These are phyloP conservation scores for Dactylellina sp. DNA, from an alignment of 2,329 filamentous ascomycete genomes.

Conservation along the genomic window DNA sequence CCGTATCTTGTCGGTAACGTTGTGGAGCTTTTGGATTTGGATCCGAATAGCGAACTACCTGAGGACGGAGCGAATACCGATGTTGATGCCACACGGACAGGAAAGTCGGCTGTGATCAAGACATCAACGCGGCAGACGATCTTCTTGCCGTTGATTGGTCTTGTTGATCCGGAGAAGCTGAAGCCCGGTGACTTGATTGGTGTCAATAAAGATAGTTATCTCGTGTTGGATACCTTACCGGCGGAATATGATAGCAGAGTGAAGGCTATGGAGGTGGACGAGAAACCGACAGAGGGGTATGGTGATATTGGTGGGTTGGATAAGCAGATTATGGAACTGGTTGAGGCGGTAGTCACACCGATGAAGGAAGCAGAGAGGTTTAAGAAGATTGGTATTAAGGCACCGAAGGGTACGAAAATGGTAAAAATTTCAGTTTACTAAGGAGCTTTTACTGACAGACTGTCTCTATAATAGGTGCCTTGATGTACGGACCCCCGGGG, in stretches of 20 bases:
- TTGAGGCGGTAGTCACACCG: constrained; percentile 98
- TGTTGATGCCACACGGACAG: constrained; percentile 92
- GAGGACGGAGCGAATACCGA: constrained; percentile 99
- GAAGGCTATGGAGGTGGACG: constrained; percentile 99
- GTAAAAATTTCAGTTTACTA: too few species aligned
- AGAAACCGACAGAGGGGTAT: constrained; percentile 99
- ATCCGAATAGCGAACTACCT: constrained; percentile 92
- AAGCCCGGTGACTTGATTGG: constrained; percentile 97
- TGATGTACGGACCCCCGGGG: constrained; percentile 96
- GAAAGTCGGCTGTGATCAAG: constrained; percentile 99
- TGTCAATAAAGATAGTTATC: constrained; percentile 98
- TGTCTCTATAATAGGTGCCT: constrained; percentile 73
- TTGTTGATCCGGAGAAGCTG: constrained; percentile 93
- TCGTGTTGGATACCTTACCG: constrained; percentile 94
- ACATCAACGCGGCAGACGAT: constrained; percentile 98
- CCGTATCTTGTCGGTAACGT: constrained; percentile 99
- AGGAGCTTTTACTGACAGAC: constrained; percentile 56
- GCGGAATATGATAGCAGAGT: constrained; percentile 99
- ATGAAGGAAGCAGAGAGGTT: constrained; percentile 99
- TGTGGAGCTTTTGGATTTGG: constrained; percentile 94
- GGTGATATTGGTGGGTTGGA: constrained; percentile 96
- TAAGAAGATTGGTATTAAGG: constrained; percentile 99
- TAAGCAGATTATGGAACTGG: constrained; percentile 98
- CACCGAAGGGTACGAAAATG: constrained; percentile 95
- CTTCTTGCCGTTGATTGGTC: constrained; percentile 94